These are phyloP conservation scores for Euphorbia schlechtendalii DNA, from an alignment of 441 rosid species.

Conservation along the genomic window DNA sequence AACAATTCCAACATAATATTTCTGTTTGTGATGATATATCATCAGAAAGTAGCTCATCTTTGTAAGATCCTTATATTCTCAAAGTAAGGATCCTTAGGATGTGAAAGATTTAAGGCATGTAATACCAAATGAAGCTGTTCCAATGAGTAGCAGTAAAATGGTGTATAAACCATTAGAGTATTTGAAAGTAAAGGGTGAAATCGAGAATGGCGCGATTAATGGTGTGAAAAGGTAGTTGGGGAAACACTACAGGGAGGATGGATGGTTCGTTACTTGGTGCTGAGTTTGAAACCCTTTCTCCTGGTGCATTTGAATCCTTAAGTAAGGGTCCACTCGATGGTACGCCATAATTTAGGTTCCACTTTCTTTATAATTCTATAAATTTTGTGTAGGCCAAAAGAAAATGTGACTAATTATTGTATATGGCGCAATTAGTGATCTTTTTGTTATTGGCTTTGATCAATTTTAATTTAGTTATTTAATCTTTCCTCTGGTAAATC, in stretches of 20 bases:
- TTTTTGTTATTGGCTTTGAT: too few species aligned
- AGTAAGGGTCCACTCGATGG: conserved; percentile 45
- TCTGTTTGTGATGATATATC: conserved; percentile 72
- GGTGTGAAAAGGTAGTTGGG: conserved; percentile 85
- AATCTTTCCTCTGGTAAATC: conserved; percentile 18
- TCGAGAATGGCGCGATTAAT: conserved; percentile 65
- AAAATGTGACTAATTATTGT: too few species aligned
- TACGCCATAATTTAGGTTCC: conserved; percentile 29
- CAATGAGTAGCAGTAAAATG: conserved; percentile 33
- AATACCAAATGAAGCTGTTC: conserved; percentile 24
- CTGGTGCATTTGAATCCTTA: conserved; percentile 67
- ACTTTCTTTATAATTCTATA: neutral
- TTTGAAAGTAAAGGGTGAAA: conserved; percentile 66
- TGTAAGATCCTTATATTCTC: conserved; percentile 46
- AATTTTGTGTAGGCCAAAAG: too few species aligned
- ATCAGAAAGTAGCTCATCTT: conserved; percentile 60
- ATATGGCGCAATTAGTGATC: too few species aligned
- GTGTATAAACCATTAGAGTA: conserved; percentile 77
- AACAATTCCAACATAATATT: too few species aligned
- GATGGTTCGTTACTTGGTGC: conserved; percentile 78
- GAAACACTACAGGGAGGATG: conserved; percentile 55
- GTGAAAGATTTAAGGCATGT: conserved; percentile 31
- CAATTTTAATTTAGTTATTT: too few species aligned
- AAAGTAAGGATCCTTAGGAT: conserved; percentile 33
- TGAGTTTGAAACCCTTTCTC: conserved; percentile 75